Percentiles rank a stretch among this genome's conserved stretches.
phyloP scores from a whole-genome alignment of 1,284 basidiomycete species.

The Kalmanozyma brasiliensis region DNA sequence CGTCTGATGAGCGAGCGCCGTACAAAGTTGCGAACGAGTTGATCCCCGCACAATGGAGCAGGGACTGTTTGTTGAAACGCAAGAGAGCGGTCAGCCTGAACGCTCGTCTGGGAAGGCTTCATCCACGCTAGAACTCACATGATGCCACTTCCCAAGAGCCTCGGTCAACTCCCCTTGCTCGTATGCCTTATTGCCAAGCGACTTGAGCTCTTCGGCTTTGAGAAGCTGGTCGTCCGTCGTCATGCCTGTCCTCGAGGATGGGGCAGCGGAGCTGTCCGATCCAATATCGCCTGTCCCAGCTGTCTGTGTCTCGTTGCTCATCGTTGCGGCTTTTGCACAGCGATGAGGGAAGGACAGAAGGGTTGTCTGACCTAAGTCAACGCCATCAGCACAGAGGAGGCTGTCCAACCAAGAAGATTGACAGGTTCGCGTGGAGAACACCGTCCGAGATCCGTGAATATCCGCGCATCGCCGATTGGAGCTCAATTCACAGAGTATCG shows the following conservation, averaged over 20 bases:
- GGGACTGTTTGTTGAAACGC: slow-evolving; percentile 13
- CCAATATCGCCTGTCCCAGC: neutral
- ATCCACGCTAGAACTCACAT: slow-evolving; percentile 26
- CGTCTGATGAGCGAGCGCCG: slow-evolving; percentile 35
- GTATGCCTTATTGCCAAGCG: slow-evolving; percentile 33
- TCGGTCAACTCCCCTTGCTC: slow-evolving; percentile 16
- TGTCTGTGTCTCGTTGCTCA: neutral
- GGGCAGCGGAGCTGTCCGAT: neutral
- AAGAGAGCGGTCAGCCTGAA: neutral
- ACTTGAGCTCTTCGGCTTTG: slow-evolving; percentile 38
- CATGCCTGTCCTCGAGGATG: slow-evolving; percentile 6
- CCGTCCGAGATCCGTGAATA: slow-evolving; percentile 1
- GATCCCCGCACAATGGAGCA: slow-evolving; percentile 50
- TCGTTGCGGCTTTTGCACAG: neutral
- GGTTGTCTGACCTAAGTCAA: no score
- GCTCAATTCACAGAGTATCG: no score
- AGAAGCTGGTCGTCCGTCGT: slow-evolving; percentile 31
- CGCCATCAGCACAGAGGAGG: no score
- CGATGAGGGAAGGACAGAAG: no score
- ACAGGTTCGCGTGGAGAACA: neutral
- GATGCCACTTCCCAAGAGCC: slow-evolving; percentile 46
- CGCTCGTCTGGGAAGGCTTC: no score
- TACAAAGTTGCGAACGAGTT: slow-evolving; percentile 49
- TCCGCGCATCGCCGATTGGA: neutral
- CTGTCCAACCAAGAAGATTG: no score